phyloP scores from a whole-genome alignment of 179 eudicot species.

The Silene noctiflora region DNA sequence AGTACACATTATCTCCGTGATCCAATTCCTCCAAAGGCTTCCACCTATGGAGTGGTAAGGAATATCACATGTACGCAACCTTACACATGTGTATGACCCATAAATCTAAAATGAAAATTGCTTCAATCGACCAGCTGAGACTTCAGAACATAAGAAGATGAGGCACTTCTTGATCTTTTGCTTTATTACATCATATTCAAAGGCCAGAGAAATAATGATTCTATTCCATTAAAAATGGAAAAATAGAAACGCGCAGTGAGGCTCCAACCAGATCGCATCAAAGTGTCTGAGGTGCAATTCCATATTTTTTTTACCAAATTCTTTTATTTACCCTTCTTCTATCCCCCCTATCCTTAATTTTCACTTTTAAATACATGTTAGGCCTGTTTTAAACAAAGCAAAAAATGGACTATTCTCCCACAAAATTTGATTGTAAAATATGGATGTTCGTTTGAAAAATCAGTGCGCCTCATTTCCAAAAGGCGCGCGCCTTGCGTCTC shows the following conservation, averaged over 20 bases:
- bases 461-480: too few relatives aligned
- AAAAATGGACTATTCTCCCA: not conserved
- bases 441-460: too few relatives aligned
- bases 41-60: not conserved
- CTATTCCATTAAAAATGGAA: not conserved
- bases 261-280: too few relatives aligned
- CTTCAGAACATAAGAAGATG: not conserved
- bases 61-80: not conserved
- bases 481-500: too few relatives aligned
- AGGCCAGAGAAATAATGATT: not conserved
- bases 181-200: not conserved
- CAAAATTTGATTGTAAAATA: too few relatives aligned
- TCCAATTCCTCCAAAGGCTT: not conserved
- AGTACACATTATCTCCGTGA: constrained; percentile 2
- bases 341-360: too few relatives aligned
- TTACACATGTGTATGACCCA: not conserved
- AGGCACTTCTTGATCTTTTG: not conserved
- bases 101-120: not conserved
- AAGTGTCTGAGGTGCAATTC: too few relatives aligned
- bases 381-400: too few relatives aligned
- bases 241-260: too few relatives aligned
- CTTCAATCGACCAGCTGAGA: not conserved
- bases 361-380: too few relatives aligned
- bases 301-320: too few relatives aligned
- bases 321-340: too few relatives aligned